phyloP scores from a whole-genome alignment of 768 basidiomycete genomes.

The Tylopilus plumbeoviolaceoides region DNA sequence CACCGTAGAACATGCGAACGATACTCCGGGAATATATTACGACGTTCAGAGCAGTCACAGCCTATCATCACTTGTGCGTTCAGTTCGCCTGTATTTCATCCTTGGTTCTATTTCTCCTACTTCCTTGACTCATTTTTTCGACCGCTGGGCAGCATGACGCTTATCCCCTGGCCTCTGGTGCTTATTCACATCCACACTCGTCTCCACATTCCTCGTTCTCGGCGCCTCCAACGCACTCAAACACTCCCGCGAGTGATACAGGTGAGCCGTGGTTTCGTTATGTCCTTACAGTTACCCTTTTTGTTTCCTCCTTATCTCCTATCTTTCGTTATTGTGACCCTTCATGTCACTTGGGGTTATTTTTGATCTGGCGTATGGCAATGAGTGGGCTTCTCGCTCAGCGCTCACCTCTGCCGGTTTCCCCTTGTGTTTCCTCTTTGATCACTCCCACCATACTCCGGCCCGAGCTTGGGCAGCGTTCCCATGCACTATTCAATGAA shows the following conservation, averaged over 20 bases:
- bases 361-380: neutral
- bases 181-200: conserved; percentile 11
- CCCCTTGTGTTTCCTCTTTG: conserved; percentile 2
- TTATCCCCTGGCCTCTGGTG: neutral
- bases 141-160: conserved; percentile 13
- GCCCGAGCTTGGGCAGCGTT: neutral
- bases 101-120: neutral
- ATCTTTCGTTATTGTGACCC: neutral
- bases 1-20: conserved; percentile 13
- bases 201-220: conserved; percentile 20
- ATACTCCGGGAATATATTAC: conserved; percentile 11
- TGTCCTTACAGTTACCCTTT: neutral
- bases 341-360: neutral
- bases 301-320: neutral
- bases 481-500: neutral
- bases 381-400: neutral
- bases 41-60: conserved; percentile 13
- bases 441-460: neutral
- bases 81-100: neutral
- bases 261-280: conserved; percentile 19
- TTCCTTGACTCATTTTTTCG: too few species aligned
- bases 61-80: conserved; percentile 26
- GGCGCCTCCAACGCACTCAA: conserved; percentile 20
- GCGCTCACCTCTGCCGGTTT: neutral
- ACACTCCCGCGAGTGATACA: conserved; percentile 24